phyloP scores from a whole-genome alignment of 2,329 filamentous ascomycete genomes.

The Chaetomium sp. region DNA sequence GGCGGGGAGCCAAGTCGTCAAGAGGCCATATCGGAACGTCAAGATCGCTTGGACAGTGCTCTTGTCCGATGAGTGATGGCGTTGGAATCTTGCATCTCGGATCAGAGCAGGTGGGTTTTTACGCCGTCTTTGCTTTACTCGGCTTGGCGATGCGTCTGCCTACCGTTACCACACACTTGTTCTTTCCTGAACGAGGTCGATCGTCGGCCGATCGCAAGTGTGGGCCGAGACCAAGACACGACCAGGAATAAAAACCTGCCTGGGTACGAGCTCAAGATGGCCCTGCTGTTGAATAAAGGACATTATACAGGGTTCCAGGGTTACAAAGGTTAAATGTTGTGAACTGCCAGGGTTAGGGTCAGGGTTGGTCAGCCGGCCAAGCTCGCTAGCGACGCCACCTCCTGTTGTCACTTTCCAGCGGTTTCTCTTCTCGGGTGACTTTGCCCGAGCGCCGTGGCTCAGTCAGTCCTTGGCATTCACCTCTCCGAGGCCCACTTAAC shows the following conservation, averaged over 20 bases:
- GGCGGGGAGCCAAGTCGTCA: not conserved
- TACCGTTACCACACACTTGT: not conserved
- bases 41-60: not conserved
- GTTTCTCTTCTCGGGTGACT: too few relatives aligned
- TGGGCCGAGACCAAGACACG: conserved; percentile 10
- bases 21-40: not conserved
- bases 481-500: too few relatives aligned
- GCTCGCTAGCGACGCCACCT: too few relatives aligned
- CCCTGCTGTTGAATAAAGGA: too few relatives aligned
- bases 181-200: conserved; percentile 11
- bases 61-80: not conserved
- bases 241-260: not conserved
- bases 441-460: too few relatives aligned
- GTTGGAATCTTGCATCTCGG: not conserved
- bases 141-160: not conserved
- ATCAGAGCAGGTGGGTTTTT: not conserved
- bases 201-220: conserved; percentile 22
- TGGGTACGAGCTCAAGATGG: too few relatives aligned
- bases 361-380: too few relatives aligned
- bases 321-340: too few relatives aligned
- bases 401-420: too few relatives aligned
- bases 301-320: too few relatives aligned
- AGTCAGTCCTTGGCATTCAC: too few relatives aligned
- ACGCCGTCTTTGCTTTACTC: not conserved
- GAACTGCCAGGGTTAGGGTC: too few relatives aligned